A percentile compares a stretch with the other conserved stretches of the same genome.
These are phyloP conservation scores for Lachnellula arida DNA, from an alignment of 2,329 filamentous ascomycete species.

Conservation along the genomic window DNA sequence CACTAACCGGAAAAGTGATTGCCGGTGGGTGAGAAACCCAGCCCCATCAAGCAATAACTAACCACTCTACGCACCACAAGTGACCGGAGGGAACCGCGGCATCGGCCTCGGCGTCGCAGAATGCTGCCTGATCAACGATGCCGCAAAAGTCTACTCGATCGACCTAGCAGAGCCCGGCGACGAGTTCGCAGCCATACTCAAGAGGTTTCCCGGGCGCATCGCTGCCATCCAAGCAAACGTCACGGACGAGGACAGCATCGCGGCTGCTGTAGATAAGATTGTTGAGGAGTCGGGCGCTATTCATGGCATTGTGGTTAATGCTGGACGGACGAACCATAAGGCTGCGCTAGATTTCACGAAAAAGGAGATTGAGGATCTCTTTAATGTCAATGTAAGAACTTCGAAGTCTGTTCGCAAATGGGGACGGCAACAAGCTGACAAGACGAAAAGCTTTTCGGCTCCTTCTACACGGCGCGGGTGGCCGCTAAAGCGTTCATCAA, in stretches of 20 bases:
- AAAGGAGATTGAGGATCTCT: conserved; percentile 42
- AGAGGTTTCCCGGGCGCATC: conserved; percentile 37
- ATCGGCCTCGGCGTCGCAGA: conserved; percentile 44
- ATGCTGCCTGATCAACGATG: conserved; percentile 42
- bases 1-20: no score
- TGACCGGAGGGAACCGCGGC: conserved; percentile 36
- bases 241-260: conserved; percentile 42
- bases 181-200: conserved; percentile 37
- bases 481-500: conserved; percentile 43
- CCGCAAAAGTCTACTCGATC: conserved; percentile 41
- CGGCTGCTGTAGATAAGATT: conserved; percentile 41
- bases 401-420: background rate
- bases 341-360: conserved; percentile 45
- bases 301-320: conserved; percentile 48
- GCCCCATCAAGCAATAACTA: no score
- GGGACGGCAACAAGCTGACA: background rate
- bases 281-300: conserved; percentile 39
- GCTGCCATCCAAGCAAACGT: conserved; percentile 33
- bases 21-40: no score
- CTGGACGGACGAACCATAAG: conserved; percentile 48
- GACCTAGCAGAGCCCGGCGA: conserved; percentile 41
- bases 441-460: conserved; percentile 35
- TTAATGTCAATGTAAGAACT: conserved; percentile 35
- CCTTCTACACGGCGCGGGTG: conserved; percentile 40
- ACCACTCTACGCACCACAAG: conserved; percentile 12